A percentile compares a stretch with the other conserved stretches of the same genome.
These are phyloP conservation scores for Coemansia sp. DNA, from an alignment of 192 early-diverging fungal genomes.

Conservation along the genomic window DNA sequence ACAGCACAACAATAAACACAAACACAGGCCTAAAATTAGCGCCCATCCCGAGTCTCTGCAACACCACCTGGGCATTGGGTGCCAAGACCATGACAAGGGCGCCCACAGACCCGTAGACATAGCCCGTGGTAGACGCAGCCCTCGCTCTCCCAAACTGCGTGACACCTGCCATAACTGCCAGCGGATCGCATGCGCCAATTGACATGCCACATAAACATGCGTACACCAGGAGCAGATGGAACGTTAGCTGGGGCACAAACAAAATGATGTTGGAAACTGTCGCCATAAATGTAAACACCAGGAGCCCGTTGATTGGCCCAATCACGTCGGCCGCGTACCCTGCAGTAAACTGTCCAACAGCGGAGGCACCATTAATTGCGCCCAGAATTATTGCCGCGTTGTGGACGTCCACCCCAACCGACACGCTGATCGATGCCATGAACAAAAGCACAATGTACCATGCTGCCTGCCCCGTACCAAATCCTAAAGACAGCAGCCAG, in stretches of 20 bases:
- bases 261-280: conserved; percentile 33
- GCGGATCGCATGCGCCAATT: conserved; percentile 38
- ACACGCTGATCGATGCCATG: conserved; percentile 43
- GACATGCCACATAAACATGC: conserved; percentile 44
- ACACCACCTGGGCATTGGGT: conserved; percentile 26
- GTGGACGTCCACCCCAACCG: conserved; percentile 42
- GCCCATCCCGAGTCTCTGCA: conserved; percentile 16
- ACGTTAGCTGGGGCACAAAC: conserved; percentile 27
- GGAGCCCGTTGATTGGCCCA: conserved; percentile 37
- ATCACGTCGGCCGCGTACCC: conserved; percentile 42
- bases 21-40: conserved; percentile 16
- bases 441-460: conserved; percentile 49
- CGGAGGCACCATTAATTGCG: conserved; percentile 42
- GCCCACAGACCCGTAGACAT: conserved; percentile 41
- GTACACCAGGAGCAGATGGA: conserved; percentile 32
- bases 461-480: conserved; percentile 36
- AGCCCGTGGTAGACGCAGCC: conserved; percentile 20
- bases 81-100: conserved; percentile 23
- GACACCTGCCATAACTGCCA: conserved; percentile 39
- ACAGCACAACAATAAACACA: conserved; percentile 20
- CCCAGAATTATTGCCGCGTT: conserved; percentile 46
- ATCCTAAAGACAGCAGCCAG: conserved; percentile 39
- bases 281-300: conserved; percentile 24
- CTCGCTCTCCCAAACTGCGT: conserved; percentile 35
- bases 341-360: conserved; percentile 40